Evolutionary conservation across 805 yeast genomes (phyloP), one percentile per base, ranked within the genome.

Genomic region (Schwanniomyces yamadae): DNA sequence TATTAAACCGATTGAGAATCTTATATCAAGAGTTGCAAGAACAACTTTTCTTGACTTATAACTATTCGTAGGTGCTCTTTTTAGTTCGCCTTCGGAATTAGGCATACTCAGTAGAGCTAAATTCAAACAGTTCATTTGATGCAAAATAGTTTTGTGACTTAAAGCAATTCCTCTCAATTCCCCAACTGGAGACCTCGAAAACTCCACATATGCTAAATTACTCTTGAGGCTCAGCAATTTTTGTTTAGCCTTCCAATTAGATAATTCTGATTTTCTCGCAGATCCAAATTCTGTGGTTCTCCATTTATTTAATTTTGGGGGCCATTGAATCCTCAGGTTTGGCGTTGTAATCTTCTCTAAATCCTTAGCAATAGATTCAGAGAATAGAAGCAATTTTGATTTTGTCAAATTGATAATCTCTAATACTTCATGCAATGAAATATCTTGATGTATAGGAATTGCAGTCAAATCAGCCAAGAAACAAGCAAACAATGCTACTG

Each of bases 401-500:
- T 82, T 85, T 0, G 97, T 85, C 21, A 75, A 69, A 28, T 73
- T 75, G 59, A 90, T 77, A 22, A 90, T 83, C 41, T 78, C 80
- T 10, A 78, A 71, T 41, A 89, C 78, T 44, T 89, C 96, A 27
- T 68, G 67, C 18, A 81, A 62, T 21, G 83, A 82, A 18, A 79
- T 73, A 36, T 80, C 84, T 40, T 88, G 81, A 36, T 85, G 85
- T 27, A 93, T 79, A 0, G 99, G 99, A 4, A 93, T 91, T 0
- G 98, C 98, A 2, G 93, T 90, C 30, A 88, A 84, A 2, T 95
- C 96, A 1, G 97, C 95, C 38, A 91, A 66, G 46, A 91, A 86
- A 54, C 97, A 90, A 5, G 96, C 99, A 56, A 88, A 75, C 14
- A 93, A 58, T 0, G 98, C 95, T 1, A 85, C 77, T 0, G 86